Base-by-base conservation (phyloP, 2,329 filamentous ascomycete species). In the Zymoseptoria ardabiliae region DNA sequence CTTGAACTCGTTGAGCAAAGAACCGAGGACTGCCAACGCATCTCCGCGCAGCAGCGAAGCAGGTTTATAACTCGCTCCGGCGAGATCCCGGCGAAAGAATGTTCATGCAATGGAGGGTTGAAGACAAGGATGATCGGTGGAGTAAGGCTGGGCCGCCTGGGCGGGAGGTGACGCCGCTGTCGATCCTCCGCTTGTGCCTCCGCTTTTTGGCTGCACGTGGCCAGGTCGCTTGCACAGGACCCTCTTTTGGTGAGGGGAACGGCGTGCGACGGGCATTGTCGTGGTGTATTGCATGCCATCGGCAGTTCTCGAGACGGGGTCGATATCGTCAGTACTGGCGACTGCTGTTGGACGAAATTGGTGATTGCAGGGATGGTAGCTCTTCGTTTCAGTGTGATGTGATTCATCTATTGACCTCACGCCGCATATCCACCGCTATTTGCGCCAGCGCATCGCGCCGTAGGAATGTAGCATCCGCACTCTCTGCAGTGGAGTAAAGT, bases 381-480 rank as follows among this genome's bases (percentile, higher is more conserved):
- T 45, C 13, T 45, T 45, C 2, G 35, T 45, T 45, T 45, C 2
- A 45, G n/a, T 45, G 35, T n/a, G n/a, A 45, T 17, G 4, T 45
- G 35, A 45, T 45, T 7, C 35, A 5, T 45, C 35, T 45, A 45
- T 45, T 17, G 35, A 45, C 17, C 17, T 45, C 35, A n/a, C 13
- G 35, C 35, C 13, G 35, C 13, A 45, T 17, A 13, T 45, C 35
- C 35, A n/a, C 35, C 35, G 35, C 35, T 45, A 53, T 28, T 30
- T 53, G 10, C 11, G 22, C 51, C 51, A 53, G n/a, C 51, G 51
- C 51, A 53, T 53, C 20, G 51, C 28, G 51, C 53, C 54, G 55
- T 61, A 61, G 45, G 58, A 56, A n/a, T 54, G 50, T 41, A 50
- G 35, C 60, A 62, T 62, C n/a, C 60, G 51, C 30, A 54, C 41